Base-by-base conservation (phyloP, 164 flowering plant species). In the Macadamia integrifolia region DNA sequence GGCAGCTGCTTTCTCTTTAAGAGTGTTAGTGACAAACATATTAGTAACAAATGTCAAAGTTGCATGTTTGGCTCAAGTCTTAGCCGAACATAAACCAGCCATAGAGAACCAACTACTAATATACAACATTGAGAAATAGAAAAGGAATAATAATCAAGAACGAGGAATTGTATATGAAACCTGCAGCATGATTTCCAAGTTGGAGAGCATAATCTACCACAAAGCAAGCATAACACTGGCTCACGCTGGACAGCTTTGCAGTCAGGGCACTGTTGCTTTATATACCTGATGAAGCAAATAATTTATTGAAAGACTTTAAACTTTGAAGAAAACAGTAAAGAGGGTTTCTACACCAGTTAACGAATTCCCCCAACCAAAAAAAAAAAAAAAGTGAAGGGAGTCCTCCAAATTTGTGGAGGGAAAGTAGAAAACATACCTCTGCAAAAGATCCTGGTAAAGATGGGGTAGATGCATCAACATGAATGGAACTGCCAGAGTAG, bases 131-230 rank as follows among this genome's bases (percentile, higher is more conserved):
- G 52, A 8, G 29, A 13, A 64, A 46, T 3, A 50, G 14, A 31
- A 65, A 58, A 31, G 55, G 56, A 52, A 17, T 32, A 49, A 11
- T 31, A 12, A 61, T 44, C 15, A 53, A 18, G 11, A 5, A 42
- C 18, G 0, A 42, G 11, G 53, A 23, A 40, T 6, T 35, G 40
- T 1, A n/a, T 6, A 61, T 23, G 62, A 29, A 72, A 94, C 99
- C 95, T 89, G 98, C 98, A 92, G 76, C 99, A 94, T n/a, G 77
- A 15, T 71, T 84, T 86, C 97, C 92, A 83, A 69, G 49, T 78
- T 18, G 88, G 82, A 63, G 89, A 87, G 81, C 98, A 94, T 71
- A 94, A 62, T 80, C 81, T 84, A 68, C 98, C 98, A 82, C 99
- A 94, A 12, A 92, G 63, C 76, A 94, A 81, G 85, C 99, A 94